Base-by-base conservation (phyloP, 106 monocot species). In the Dendrobium catenatum region DNA sequence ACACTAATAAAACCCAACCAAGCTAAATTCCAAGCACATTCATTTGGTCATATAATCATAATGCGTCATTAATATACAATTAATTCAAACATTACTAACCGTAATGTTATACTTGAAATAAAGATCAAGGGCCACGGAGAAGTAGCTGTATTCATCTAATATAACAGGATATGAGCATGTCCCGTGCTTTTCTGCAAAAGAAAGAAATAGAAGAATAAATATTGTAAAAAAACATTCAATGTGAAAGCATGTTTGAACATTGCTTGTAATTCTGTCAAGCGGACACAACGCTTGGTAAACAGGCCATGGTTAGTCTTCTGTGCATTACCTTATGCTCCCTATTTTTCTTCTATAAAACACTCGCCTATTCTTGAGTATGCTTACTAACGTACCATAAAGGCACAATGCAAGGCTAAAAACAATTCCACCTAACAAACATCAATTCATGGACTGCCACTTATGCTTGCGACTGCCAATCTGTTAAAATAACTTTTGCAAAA, bases 51-150 rank as follows among this genome's bases (percentile, higher is more conserved):
- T n/a, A 61, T 61, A 61, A n/a, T 3, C 20, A 61, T 20, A 18
- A n/a, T 9, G 6, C 20, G n/a, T 20, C 42, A n/a, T 9, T 33
- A 77, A 54, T 29, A 77, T 20, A 31, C 41, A 16, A 40, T 73
- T 33, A 41, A 74, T 42, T 8, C 43, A 74, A 74, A 26, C 55
- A 41, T 68, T 72, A 82, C 85, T 80, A n/a, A 98, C 98, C 89
- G 98, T 95, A 42, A 98, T 84, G 73, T 98, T 98, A 64, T 98
- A 91, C 83, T 93, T 98, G 83, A 81, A 81, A 88, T 98, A 98
- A 44, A 98, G 84, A 79, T 91, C 87, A 81, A 98, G 88, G 29
- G 84, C 80, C 26, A 78, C 90, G 6, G 88, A 73, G 82, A 98
- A 98, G 85, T 93, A 98, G 83, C 76, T 84, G 59, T 88, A 91